phyloP scores from a whole-genome alignment of 108 stramenopile species.

The Nitzschia sp. region DNA sequence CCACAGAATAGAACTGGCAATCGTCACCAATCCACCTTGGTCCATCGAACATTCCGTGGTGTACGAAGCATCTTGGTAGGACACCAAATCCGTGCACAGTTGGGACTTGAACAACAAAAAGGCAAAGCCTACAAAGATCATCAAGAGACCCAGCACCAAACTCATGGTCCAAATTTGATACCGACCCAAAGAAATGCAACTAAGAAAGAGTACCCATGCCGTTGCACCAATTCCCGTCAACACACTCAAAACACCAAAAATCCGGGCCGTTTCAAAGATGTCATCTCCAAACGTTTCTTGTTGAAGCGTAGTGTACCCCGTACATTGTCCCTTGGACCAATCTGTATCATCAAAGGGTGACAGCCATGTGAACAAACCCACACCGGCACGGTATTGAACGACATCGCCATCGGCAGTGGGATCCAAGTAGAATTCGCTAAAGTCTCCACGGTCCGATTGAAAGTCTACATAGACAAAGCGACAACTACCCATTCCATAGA shows the following conservation, averaged over 20 bases:
- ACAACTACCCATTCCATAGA: constrained; percentile 38
- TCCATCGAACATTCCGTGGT: constrained; percentile 35
- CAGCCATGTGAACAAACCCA: constrained; percentile 45
- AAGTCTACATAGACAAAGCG: constrained; percentile 35
- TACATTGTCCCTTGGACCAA: constrained; percentile 37
- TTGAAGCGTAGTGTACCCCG: constrained; percentile 28
- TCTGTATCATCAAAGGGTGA: constrained; percentile 24
- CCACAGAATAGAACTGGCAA: constrained; percentile 38
- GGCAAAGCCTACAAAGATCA: constrained; percentile 19
- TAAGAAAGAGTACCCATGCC: constrained; percentile 30
- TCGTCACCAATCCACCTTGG: constrained; percentile 41
- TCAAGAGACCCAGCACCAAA: constrained; percentile 4
- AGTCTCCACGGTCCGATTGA: constrained; percentile 33
- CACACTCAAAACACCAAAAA: constrained; percentile 33
- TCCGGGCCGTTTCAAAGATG: constrained; percentile 33
- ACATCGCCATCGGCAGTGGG: constrained; percentile 28
- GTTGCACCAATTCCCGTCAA: constrained; percentile 22
- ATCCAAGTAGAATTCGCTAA: constrained; percentile 36
- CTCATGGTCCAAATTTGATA: constrained; percentile 40
- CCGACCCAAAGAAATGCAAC: constrained; percentile 29
- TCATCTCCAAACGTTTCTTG: constrained; percentile 25
- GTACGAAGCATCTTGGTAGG: constrained; percentile 32
- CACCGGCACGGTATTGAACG: constrained; percentile 20
- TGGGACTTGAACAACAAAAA: constrained; percentile 26
- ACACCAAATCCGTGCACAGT: constrained; percentile 24